Percentiles rank a stretch among this genome's conserved stretches.
phyloP scores from a whole-genome alignment of 805 yeast species.

The Cephaloascus albidus region DNA sequence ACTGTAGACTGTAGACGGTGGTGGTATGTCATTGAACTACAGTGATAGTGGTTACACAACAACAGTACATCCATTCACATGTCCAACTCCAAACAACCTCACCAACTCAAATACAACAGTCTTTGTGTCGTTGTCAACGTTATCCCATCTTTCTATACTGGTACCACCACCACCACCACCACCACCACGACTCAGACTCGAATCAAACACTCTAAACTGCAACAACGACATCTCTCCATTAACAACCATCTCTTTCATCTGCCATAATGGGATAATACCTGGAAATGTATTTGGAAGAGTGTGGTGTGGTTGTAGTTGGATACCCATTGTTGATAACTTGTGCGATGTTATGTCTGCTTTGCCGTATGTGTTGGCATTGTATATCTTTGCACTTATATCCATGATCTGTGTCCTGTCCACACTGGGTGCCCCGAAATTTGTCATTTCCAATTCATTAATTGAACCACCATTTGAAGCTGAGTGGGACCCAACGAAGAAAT shows the following conservation, averaged over 20 bases:
- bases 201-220: background rate
- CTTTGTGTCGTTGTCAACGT: too few relatives aligned
- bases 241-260: slow-evolving; percentile 25
- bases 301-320: too few relatives aligned
- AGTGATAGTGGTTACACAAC: slow-evolving; percentile 5
- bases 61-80: slow-evolving; percentile 16
- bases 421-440: background rate
- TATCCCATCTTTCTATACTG: too few relatives aligned
- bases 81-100: slow-evolving; percentile 32
- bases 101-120: slow-evolving; percentile 31
- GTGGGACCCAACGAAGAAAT: slow-evolving; percentile 12
- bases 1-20: too few relatives aligned
- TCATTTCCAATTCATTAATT: background rate
- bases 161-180: slow-evolving; percentile 14
- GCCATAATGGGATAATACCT: slow-evolving; percentile 42
- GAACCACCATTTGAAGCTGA: too few relatives aligned
- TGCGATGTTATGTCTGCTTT: too few relatives aligned
- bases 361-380: too few relatives aligned
- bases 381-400: too few relatives aligned
- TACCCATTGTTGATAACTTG: too few relatives aligned
- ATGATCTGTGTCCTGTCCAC: too few relatives aligned
- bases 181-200: background rate
- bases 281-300: too few relatives aligned
- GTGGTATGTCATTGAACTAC: too few relatives aligned
- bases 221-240: slow-evolving; percentile 8